Percentiles rank a stretch among this genome's conserved stretches.
These are phyloP conservation scores for Hanseniaspora hatyaiensis DNA, from an alignment of 805 yeast species.

Conservation along the genomic window DNA sequence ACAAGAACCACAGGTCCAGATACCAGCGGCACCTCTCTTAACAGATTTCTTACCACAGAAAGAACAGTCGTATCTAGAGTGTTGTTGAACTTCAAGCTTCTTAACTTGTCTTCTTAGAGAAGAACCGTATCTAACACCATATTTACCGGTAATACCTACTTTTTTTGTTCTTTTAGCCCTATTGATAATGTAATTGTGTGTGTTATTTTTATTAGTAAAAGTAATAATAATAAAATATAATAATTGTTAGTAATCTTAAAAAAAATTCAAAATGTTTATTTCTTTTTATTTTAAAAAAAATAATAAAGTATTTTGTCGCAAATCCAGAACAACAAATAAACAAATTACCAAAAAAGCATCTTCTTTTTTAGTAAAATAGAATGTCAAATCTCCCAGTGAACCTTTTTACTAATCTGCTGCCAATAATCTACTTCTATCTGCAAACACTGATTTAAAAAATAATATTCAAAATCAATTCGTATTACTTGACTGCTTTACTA, in stretches of 20 bases:
- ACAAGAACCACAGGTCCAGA: conserved; percentile 96
- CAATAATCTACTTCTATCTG: no score
- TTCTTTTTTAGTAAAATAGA: background rate
- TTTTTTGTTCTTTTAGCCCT: conserved; percentile 99
- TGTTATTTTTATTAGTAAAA: no score
- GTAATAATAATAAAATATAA: no score
- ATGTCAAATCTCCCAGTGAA: background rate
- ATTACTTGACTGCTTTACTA: no score
- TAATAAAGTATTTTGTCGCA: background rate
- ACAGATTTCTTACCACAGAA: conserved; percentile 99
- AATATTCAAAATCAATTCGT: no score
- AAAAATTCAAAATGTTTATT: background rate
- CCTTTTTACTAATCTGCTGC: background rate
- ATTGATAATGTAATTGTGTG: conserved; percentile 17
- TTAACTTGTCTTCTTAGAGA: conserved; percentile 99
- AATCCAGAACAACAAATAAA: no score
- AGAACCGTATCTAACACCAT: conserved; percentile 99
- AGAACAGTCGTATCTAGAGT: conserved; percentile 96
- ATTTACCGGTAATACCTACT: conserved; percentile 99
- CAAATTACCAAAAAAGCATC: background rate
- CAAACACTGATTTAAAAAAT: no score
- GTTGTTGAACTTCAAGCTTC: conserved; percentile 98
- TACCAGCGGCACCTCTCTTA: conserved; percentile 95
- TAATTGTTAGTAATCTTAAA: no score
- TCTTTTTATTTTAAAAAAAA: background rate